Base-by-base conservation (phyloP, 305 asterid genomes). In the Stenogyne calaminthoides region DNA sequence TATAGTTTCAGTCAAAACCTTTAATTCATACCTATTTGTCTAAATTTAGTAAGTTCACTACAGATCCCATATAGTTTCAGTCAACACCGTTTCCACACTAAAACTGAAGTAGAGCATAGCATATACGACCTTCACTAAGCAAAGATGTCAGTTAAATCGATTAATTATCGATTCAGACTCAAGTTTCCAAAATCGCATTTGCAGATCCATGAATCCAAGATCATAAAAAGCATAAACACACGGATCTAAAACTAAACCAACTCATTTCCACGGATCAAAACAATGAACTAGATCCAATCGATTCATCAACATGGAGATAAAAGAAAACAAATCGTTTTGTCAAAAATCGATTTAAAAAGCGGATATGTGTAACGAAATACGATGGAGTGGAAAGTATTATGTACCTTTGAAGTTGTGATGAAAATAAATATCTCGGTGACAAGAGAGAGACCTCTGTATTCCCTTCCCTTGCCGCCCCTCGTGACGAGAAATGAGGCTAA, bases 381-480 rank as follows among this genome's bases (percentile, higher is more conserved):
- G 27, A 52, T 52, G 14, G 5, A 27, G 0, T 27, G 3, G 4
- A 27, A 3, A 27, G 5, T 32, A 32, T 4, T 67, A 60, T 0
- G 72, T 78, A 82, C 87, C 89, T 85, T 73, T 10, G 69, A 77
- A 64, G 78, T 12, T 7, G 40, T 9, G 79, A 39, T 12, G 81
- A 44, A 68, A 69, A 77, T 25, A 36, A 56, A 1, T 46, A 12
- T 18, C 42, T 19, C 72, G 32, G 19, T 49, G 67, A 64, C 19
- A 65, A 9, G 25, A 80, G 71, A 25, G 25, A 32, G 36, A 60
- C 71, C 69, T 8, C 60, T 18, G 71, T 42, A 49, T 16, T 55
- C 54, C n/a, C 66, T 16, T 55, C 54, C n/a, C 66, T 54, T 74
- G 83, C 82, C 86, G 88, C 84, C 82, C 81, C 82, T 70, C 83